phyloP scores from a whole-genome alignment of 75 land plant genomes.

The Adiantum capillusveneris region DNA sequence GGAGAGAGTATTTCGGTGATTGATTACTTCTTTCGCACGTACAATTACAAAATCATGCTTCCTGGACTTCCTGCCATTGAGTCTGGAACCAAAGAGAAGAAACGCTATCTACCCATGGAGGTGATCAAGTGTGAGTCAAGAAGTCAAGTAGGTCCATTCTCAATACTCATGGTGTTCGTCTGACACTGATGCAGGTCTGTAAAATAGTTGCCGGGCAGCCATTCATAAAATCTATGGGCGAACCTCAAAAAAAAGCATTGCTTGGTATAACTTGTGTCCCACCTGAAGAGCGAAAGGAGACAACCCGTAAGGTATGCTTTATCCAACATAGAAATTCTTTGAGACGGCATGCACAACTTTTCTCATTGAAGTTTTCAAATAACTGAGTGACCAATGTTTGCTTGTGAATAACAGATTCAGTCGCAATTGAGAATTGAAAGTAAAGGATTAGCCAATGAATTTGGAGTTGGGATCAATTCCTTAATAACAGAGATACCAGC shows the following conservation, averaged over 20 bases:
- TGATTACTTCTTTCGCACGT: conserved; percentile 13
- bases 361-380: too few relatives aligned
- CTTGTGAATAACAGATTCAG: too few relatives aligned
- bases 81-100: conserved; percentile 13
- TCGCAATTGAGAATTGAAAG: too few relatives aligned
- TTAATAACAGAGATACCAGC: conserved; percentile 10
- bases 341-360: too few relatives aligned
- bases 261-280: conserved; percentile 13
- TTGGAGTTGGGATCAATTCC: conserved; percentile 16
- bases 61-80: conserved; percentile 22
- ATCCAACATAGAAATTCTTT: too few relatives aligned
- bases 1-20: conserved; percentile 12
- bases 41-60: conserved; percentile 2
- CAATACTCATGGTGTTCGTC: background rate
- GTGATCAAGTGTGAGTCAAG: conserved; percentile 1
- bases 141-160: background rate
- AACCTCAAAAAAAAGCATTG: conserved; percentile 13
- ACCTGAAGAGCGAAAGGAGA: conserved; percentile 3
- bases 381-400: too few relatives aligned
- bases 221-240: conserved; percentile 7
- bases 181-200: conserved; percentile 11
- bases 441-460: conserved; percentile 8
- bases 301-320: conserved; percentile 15
- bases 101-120: conserved; percentile 22
- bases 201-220: conserved; percentile 9